Evolutionary conservation across 2,329 filamentous ascomycete genomes (phyloP).

Genomic region (Fusarium musae): DNA sequence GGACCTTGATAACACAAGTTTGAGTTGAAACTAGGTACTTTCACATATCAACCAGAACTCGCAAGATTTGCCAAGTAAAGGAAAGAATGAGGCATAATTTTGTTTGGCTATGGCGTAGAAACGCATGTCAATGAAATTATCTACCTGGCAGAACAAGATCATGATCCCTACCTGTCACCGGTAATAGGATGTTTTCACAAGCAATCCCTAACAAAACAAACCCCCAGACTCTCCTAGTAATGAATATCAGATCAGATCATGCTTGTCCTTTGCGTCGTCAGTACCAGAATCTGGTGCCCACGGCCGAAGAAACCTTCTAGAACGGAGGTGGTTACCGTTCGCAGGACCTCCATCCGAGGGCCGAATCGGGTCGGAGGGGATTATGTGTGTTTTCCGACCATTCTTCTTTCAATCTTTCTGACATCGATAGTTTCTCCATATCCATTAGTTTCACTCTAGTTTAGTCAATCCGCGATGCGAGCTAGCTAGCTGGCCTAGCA

Average conservation of each 20-base stretch:
- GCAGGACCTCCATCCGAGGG: conserved; percentile 4
- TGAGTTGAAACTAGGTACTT: conserved; percentile 24
- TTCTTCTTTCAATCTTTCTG: conserved; percentile 10
- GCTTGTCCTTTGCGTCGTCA: neutral
- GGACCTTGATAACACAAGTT: conserved; percentile 19
- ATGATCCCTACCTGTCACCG: conserved; percentile 13
- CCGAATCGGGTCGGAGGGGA: conserved; percentile 16
- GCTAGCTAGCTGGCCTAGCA: neutral
- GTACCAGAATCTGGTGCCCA: neutral
- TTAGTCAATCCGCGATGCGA: neutral
- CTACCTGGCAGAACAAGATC: neutral
- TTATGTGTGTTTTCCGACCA: conserved; percentile 30
- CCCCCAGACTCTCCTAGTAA: neutral
- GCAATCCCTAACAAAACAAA: neutral
- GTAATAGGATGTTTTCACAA: conserved; percentile 18
- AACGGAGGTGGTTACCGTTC: conserved; percentile 34
- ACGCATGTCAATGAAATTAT: neutral
- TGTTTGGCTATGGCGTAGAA: neutral
- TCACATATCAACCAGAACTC: neutral
- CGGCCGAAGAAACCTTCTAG: conserved; percentile 29
- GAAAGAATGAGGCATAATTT: neutral
- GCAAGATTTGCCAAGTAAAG: neutral
- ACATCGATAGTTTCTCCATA: conserved; percentile 2
- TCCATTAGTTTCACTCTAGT: conserved; percentile 2
- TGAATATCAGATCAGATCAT: conserved; percentile 6